phyloP scores from a whole-genome alignment of 257 asterid genomes.

The Lithospermum erythrorhizon region DNA sequence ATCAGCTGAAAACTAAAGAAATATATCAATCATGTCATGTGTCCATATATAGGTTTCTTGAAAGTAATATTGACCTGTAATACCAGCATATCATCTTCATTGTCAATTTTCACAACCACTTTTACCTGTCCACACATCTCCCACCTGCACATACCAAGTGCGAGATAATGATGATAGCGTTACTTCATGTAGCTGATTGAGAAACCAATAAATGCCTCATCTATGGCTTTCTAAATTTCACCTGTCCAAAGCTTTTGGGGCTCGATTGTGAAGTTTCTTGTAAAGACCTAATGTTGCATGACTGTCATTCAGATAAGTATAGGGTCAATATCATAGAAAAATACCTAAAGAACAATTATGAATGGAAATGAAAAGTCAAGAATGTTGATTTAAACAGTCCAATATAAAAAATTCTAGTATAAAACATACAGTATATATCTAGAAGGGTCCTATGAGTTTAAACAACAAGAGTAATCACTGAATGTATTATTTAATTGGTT shows the following conservation, averaged over 20 bases:
- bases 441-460: background rate
- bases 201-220: background rate
- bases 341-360: background rate
- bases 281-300: constrained; percentile 95
- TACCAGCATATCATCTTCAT: constrained; percentile 74
- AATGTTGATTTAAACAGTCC: background rate
- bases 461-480: background rate
- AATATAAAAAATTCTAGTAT: too few relatives aligned
- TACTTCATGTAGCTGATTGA: background rate
- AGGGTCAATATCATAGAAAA: background rate
- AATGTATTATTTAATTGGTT: background rate
- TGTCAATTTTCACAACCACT: constrained; percentile 89
- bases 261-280: constrained; percentile 65
- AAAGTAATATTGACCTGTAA: constrained; percentile 48
- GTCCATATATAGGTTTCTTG: background rate
- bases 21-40: background rate
- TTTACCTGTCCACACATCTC: constrained; percentile 99
- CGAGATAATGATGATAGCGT: background rate
- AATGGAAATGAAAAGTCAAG: background rate
- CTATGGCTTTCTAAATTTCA: constrained; percentile 14
- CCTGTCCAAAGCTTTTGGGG: constrained; percentile 85
- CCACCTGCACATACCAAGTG: constrained; percentile 54
- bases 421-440: too few relatives aligned
- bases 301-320: constrained; percentile 28
- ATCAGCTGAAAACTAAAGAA: background rate